phyloP scores from a whole-genome alignment of 345 rosid genomes.

The Eucalyptus marginata region DNA sequence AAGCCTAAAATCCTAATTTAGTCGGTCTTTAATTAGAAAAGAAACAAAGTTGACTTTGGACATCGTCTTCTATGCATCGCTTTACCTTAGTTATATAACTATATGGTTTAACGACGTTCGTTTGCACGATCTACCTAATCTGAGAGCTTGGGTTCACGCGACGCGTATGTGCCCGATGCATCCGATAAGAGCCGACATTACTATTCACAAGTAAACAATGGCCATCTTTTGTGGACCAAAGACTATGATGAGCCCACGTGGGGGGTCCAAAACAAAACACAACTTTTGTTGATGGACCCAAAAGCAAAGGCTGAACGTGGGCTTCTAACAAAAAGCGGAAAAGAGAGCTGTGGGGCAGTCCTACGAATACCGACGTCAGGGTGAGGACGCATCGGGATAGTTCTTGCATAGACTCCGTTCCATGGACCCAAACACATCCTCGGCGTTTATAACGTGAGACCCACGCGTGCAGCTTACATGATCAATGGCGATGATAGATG shows the following conservation, averaged over 20 bases:
- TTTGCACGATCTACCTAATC: not conserved
- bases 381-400: not conserved
- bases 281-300: not conserved
- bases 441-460: not conserved
- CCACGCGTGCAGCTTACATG: not conserved
- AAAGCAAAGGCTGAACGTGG: not conserved
- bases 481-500: not conserved
- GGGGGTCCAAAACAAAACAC: not conserved
- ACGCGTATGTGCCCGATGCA: not conserved
- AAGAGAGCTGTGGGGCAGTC: not conserved
- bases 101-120: not conserved
- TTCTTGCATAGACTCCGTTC: not conserved
- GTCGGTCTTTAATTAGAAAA: not conserved
- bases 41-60: not conserved
- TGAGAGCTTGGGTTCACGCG: not conserved
- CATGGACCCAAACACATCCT: not conserved
- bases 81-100: not conserved
- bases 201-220: not conserved
- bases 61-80: not conserved
- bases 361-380: not conserved
- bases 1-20: not conserved
- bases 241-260: not conserved
- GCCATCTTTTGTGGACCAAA: not conserved
- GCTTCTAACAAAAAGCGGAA: not conserved
- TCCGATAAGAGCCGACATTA: not conserved